Percentiles rank a stretch among this genome's conserved stretches.
These are phyloP conservation scores for Aspergillus sojae DNA, from an alignment of 2,329 filamentous ascomycete species.

Conservation along the genomic window DNA sequence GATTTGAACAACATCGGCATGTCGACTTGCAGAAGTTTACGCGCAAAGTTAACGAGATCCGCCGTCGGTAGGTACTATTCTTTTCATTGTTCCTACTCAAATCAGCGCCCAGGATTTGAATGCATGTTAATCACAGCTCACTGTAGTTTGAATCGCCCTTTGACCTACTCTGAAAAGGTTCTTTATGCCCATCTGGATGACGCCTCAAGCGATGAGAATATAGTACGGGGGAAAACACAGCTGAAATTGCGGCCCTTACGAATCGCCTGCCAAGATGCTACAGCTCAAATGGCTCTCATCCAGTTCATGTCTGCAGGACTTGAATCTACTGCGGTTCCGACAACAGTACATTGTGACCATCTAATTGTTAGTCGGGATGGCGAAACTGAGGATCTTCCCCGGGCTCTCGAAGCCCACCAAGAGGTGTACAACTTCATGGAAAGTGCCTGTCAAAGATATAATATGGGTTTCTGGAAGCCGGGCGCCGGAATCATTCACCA, in stretches of 20 bases:
- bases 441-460: conserved; percentile 90
- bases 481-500: conserved; percentile 99
- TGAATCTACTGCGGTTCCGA: conserved; percentile 89
- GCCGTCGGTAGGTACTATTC: too few relatives aligned
- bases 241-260: conserved; percentile 95
- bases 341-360: conserved; percentile 98
- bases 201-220: too few relatives aligned
- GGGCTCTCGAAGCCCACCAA: conserved; percentile 93
- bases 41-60: too few relatives aligned
- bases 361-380: conserved; percentile 97
- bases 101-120: too few relatives aligned
- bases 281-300: conserved; percentile 98
- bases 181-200: too few relatives aligned
- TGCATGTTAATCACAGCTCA: too few relatives aligned
- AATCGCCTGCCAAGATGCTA: conserved; percentile 99
- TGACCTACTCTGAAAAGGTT: too few relatives aligned
- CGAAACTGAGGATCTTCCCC: conserved; percentile 87
- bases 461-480: conserved; percentile 99
- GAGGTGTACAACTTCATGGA: conserved; percentile 98
- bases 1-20: too few relatives aligned
- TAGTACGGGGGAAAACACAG: too few relatives aligned
- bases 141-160: too few relatives aligned
- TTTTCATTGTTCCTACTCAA: too few relatives aligned
- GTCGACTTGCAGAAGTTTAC: too few relatives aligned
- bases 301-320: conserved; percentile 99